Conservation (phyloP, 208 protist genomes). For the Acanthamoeba divionensis region DNA sequence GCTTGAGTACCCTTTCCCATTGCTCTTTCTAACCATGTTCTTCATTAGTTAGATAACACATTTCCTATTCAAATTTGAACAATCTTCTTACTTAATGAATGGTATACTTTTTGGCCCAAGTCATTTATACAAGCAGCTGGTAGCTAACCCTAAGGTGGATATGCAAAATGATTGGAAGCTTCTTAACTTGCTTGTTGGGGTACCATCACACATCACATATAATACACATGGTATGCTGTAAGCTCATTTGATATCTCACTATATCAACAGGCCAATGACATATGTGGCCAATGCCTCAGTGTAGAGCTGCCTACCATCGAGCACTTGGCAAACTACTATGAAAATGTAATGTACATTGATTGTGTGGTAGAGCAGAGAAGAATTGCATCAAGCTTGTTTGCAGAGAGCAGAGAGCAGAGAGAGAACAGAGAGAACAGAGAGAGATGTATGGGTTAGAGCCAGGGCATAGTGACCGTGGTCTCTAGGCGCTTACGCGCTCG, state of each 20-base stretch:
- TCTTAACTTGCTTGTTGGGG: background rate
- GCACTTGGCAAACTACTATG: background rate
- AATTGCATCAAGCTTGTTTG: no score
- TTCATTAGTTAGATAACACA: background rate
- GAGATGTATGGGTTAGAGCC: no score
- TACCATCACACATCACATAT: background rate
- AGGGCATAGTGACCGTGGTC: no score
- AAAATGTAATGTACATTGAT: no score
- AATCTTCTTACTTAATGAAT: background rate
- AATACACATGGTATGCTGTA: background rate
- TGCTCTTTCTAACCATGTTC: background rate
- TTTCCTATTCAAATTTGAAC: no score
- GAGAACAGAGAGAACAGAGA: no score
- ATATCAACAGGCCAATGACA: background rate
- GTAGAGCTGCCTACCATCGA: background rate
- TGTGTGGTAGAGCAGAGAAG: no score
- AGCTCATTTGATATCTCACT: background rate
- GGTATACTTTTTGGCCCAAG: background rate
- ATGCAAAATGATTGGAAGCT: constrained; percentile 25
- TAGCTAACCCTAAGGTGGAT: background rate
- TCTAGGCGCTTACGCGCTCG: no score
- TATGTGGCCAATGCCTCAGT: background rate
- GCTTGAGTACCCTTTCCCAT: background rate
- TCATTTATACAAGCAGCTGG: background rate
- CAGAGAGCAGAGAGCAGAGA: no score